phyloP scores from a whole-genome alignment of 768 basidiomycete genomes.

The Lactarius sp. region DNA sequence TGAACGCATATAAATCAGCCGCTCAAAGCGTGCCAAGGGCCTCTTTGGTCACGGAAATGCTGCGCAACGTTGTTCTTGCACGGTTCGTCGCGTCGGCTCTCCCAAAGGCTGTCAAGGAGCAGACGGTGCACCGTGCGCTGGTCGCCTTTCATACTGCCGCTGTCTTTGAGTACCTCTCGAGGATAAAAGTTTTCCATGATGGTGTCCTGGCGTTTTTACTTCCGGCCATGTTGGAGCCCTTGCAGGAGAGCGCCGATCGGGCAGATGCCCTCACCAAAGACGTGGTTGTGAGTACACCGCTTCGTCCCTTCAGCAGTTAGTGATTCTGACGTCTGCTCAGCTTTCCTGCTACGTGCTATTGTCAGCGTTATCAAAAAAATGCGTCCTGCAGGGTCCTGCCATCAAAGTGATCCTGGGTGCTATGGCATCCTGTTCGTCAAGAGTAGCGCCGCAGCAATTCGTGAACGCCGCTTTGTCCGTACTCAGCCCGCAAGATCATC shows the following conservation, averaged over 20 bases:
- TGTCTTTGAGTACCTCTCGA: conserved; percentile 72
- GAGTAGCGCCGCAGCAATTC: conserved; percentile 52
- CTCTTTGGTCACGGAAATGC: conserved; percentile 73
- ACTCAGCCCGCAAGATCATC: conserved; percentile 54
- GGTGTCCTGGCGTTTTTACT: conserved; percentile 60
- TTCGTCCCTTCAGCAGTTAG: background rate
- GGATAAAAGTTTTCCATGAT: conserved; percentile 54
- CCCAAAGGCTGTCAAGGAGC: conserved; percentile 48
- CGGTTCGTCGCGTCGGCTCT: conserved; percentile 67
- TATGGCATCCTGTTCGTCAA: conserved; percentile 48
- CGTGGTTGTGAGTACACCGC: conserved; percentile 43
- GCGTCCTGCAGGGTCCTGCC: conserved; percentile 52
- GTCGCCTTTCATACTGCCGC: conserved; percentile 78
- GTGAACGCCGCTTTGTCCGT: conserved; percentile 62
- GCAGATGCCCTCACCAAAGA: conserved; percentile 38
- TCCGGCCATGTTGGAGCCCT: conserved; percentile 56
- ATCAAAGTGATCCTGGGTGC: conserved; percentile 52
- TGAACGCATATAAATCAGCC: conserved; percentile 71
- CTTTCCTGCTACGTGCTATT: conserved; percentile 73
- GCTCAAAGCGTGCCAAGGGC: conserved; percentile 68
- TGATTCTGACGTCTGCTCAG: conserved; percentile 33
- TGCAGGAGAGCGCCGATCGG: conserved; percentile 33
- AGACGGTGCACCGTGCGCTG: conserved; percentile 52
- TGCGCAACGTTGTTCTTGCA: conserved; percentile 62
- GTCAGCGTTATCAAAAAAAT: conserved; percentile 63